Base-by-base conservation (phyloP, 805 yeast species). In the Suhomyces prunicola region DNA sequence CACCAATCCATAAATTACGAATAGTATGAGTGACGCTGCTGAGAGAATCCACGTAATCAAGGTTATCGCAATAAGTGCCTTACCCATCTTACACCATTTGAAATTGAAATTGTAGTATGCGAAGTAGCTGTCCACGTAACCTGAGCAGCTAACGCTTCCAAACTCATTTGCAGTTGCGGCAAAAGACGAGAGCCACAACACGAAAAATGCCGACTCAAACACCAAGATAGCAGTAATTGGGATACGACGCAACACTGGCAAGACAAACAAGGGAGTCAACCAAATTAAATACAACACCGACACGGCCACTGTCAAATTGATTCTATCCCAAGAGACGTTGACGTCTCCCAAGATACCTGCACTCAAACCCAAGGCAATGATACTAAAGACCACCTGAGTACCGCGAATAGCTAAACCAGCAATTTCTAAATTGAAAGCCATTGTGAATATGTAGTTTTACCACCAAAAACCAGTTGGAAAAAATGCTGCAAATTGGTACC, bases 111-210 rank as follows among this genome's bases (percentile, higher is more conserved):
- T 48, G 17, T 26, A 31, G 27, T 29, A 52, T 9, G 40, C 29
- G 48, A 3, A n/a, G 51, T 44, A 51, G 24, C 7, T 17, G 42
- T 19, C 12, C 22, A 29, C 41, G 27, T 10, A 12, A 36, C 48
- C 46, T 29, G 57, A 26, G 41, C 60, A 60, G 23, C 48, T 27
- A 2, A 36, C 50, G 6, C 48, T 15, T 6, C 67, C 69, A 46
- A 55, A 63, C 10, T 27, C 53, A 50, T 63, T 60, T 10, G 67
- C 65, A 24, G 55, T 39, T 2, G 40, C 54, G 5, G 65, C 69
- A 57, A 66, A 65, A 3, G 61, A 50, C 2, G 62, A 59, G 33
- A 65, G 55, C 67, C 67, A 66, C 26, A 66, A 54, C 4, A 63
- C 54, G 50, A 57, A 56, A 42, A 65, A 46, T 4, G 58, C 29